These are phyloP conservation scores for Saccharomycopsis fibuligera DNA, from an alignment of 805 yeast species.

Conservation along the genomic window DNA sequence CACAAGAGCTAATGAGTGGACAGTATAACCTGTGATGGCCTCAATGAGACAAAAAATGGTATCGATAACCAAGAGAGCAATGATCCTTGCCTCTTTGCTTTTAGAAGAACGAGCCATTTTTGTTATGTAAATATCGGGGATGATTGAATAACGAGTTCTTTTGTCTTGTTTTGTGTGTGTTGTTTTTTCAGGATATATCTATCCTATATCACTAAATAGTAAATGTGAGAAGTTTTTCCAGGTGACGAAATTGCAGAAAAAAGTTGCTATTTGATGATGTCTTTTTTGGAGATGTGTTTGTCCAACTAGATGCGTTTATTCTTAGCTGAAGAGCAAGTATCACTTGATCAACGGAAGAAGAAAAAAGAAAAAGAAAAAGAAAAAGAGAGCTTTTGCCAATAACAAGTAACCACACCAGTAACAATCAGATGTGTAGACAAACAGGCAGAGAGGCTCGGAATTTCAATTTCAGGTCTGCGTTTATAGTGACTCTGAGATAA, in stretches of 20 bases:
- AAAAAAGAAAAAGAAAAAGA: no score
- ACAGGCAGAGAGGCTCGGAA: background rate
- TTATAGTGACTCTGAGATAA: background rate
- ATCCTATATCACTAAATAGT: background rate
- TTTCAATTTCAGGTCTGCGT: background rate
- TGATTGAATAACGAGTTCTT: no score
- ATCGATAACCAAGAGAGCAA: slow-evolving; percentile 67
- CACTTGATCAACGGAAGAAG: no score
- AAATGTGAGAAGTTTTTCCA: no score
- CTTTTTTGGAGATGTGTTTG: background rate
- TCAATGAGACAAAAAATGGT: slow-evolving; percentile 80
- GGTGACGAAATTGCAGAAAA: background rate
- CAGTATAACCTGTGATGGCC: slow-evolving; percentile 79
- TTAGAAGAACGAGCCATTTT: background rate
- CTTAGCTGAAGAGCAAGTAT: no score
- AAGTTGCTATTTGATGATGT: background rate
- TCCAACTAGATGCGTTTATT: no score
- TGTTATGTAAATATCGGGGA: background rate
- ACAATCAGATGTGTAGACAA: background rate
- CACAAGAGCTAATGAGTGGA: slow-evolving; percentile 87
- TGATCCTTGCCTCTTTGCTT: slow-evolving; percentile 62
- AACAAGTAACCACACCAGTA: background rate
- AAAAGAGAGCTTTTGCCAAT: background rate
- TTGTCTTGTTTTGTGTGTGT: no score
- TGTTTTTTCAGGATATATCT: background rate